Base-by-base conservation (phyloP, 352 stramenopile species). In the Pythium scleroteichum region DNA sequence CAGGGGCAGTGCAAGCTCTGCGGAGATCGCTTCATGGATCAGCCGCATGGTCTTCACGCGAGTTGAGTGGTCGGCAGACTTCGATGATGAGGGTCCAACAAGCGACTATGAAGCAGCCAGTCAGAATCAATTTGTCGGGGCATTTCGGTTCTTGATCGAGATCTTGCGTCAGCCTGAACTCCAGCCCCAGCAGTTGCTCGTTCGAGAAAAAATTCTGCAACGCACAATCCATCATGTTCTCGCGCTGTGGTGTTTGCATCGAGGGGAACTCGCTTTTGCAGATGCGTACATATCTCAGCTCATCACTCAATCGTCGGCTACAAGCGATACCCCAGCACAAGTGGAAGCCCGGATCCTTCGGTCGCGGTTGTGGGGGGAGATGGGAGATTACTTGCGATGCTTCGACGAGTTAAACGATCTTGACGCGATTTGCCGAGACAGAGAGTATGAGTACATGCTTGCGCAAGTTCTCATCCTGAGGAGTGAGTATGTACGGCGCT, bases 11-110 rank as follows among this genome's bases (percentile, higher is more conserved):
- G 79, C 80, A 2, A 83, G 68, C 22, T 62, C 64, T 2, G 56
- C 52, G 19, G 83, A 92, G 58, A 66, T 89, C 45, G 79, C 76
- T 2, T 48, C 73, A 27, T 80, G 62, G 17, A 76, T 92, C 29
- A 75, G 72, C 45, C 75, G 71, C 1, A 76, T 88, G 62, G 80
- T 81, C 7, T 40, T 69, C 4, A 26, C 41, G 3, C 40, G 47
- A 14, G 54, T 56, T 4, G 55, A 64, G 22, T 59, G 20, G 32
- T 64, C 49, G 35, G 35, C 45, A 1, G 39, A 62, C 16, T n/a
- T 54, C 4, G 40, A 29, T 9, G 26, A 50, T 9, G 53, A 71
- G 8, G 27, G 4, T 7, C 27, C 26, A 29, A 52, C 46, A 48
- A 40, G 29, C 8, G 39, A 64, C 5, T 22, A 58, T 14, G 23